A percentile compares a stretch with the other conserved stretches of the same genome.
Evolutionary conservation across 306 rosid genomes (phyloP).

Genomic region (Pueraria montana): DNA sequence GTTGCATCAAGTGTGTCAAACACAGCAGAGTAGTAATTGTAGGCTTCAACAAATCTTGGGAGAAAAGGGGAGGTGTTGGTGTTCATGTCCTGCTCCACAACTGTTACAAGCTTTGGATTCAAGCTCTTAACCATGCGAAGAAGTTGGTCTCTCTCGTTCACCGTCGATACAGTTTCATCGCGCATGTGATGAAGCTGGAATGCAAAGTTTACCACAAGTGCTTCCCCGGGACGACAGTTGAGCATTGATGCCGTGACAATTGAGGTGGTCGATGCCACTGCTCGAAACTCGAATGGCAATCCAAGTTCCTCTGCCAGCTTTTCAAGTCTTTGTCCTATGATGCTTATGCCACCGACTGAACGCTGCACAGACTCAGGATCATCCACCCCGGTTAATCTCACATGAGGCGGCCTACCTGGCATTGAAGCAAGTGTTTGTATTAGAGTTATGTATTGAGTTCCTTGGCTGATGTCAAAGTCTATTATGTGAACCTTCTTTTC

Average conservation of each 20-base stretch:
- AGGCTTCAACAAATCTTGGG: slow-evolving; percentile 77
- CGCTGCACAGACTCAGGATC: slow-evolving; percentile 96
- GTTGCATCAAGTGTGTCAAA: slow-evolving; percentile 93
- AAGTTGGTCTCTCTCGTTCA: slow-evolving; percentile 85
- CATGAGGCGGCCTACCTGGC: slow-evolving; percentile 67
- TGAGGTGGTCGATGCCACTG: slow-evolving; percentile 76
- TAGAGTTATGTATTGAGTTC: slow-evolving; percentile 88
- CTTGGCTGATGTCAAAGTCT: slow-evolving; percentile 92
- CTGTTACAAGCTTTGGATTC: slow-evolving; percentile 89
- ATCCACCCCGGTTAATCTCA: slow-evolving; percentile 87
- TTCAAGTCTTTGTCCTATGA: slow-evolving; percentile 87
- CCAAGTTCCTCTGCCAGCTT: slow-evolving; percentile 75
- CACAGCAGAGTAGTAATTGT: slow-evolving; percentile 83
- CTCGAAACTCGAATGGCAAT: slow-evolving; percentile 79
- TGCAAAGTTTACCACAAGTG: slow-evolving; percentile 84
- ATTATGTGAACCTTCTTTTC: slow-evolving; percentile 82
- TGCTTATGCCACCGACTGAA: slow-evolving; percentile 77
- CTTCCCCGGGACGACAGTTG: slow-evolving; percentile 77
- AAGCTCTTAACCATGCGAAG: slow-evolving; percentile 89
- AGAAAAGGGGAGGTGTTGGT: slow-evolving; percentile 89
- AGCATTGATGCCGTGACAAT: slow-evolving; percentile 77
- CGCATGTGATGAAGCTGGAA: slow-evolving; percentile 98
- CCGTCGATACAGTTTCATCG: slow-evolving; percentile 88
- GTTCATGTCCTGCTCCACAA: slow-evolving; percentile 96
- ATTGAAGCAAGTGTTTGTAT: slow-evolving; percentile 76